Percentiles rank a stretch among this genome's conserved stretches.
phyloP scores from a whole-genome alignment of 23 red algal species.

The Gracilaria gracilis region DNA sequence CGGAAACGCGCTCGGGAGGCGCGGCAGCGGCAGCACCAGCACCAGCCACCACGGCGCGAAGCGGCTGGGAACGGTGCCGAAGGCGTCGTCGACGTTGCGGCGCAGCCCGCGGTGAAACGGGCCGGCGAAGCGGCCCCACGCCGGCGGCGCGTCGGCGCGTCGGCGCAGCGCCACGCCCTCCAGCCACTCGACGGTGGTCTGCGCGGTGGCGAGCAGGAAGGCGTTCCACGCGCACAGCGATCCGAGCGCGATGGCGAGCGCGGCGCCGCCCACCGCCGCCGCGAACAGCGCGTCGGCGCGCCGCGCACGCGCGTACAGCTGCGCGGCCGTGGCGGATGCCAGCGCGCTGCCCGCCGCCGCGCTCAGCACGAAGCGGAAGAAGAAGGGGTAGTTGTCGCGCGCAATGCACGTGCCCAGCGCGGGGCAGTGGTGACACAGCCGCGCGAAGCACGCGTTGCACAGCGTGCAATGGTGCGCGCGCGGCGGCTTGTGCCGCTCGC shows the following conservation, averaged over 20 bases:
- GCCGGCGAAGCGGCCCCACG: conserved; percentile 16
- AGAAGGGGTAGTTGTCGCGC: conserved; percentile 77
- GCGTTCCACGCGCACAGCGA: conserved; percentile 61
- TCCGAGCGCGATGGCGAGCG: conserved; percentile 4
- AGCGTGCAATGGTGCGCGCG: conserved; percentile 79
- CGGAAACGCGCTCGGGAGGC: not conserved
- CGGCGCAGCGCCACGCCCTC: conserved; percentile 12
- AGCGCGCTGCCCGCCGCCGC: conserved; percentile 58
- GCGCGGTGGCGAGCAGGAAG: conserved; percentile 64
- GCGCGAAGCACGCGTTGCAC: conserved; percentile 75
- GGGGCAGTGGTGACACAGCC: conserved; percentile 82
- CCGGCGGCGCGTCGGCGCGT: not conserved
- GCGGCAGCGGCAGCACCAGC: conserved; percentile 3
- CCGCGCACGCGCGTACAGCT: not conserved
- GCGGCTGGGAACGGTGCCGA: not conserved
- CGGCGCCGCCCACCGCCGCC: not conserved
- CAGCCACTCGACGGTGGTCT: conserved; percentile 80
- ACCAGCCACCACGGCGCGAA: conserved; percentile 20
- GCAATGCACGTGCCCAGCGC: conserved; percentile 76
- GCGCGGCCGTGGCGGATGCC: not conserved
- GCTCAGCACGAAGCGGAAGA: conserved; percentile 69
- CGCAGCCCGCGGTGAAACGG: conserved; percentile 40
- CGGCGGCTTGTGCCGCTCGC: conserved; percentile 58
- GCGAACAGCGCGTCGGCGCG: conserved; percentile 9
- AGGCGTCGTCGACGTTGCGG: conserved; percentile 23